Conservation (phyloP, 2,329 filamentous ascomycete species). For the Fusarium xyrophilum region DNA sequence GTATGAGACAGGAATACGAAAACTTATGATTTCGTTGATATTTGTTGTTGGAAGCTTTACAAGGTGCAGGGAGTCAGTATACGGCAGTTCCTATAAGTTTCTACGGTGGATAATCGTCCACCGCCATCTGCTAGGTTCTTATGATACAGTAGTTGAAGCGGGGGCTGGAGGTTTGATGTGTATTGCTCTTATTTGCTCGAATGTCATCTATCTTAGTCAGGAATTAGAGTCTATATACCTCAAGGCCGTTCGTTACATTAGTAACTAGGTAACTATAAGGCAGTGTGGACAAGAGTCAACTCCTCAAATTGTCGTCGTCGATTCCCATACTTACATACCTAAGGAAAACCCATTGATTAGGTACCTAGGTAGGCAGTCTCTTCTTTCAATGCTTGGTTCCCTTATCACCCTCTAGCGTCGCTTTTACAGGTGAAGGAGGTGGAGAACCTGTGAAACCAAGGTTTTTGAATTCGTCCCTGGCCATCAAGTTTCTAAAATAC, state of each 20-base stretch:
- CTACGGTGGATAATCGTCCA: constrained; percentile 23
- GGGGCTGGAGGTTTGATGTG: constrained; percentile 38
- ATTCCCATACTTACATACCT: constrained; percentile 39
- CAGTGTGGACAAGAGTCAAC: background rate
- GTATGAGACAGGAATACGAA: constrained; percentile 7
- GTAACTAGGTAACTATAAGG: background rate
- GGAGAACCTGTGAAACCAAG: constrained; percentile 70
- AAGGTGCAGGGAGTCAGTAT: background rate
- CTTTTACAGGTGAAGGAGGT: constrained; percentile 30
- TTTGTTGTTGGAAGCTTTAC: background rate
- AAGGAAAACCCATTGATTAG: background rate
- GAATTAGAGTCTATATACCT: background rate
- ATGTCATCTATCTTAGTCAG: constrained; percentile 10
- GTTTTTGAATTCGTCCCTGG: constrained; percentile 92
- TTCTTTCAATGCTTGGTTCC: constrained; percentile 48
- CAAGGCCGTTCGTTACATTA: background rate
- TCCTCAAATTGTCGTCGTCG: constrained; percentile 6
- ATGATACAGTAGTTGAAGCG: constrained; percentile 25
- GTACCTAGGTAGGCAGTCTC: constrained; percentile 21
- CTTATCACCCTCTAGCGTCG: constrained; percentile 46
- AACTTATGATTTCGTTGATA: constrained; percentile 18
- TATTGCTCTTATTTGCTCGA: constrained; percentile 40
- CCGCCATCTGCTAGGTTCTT: constrained; percentile 16
- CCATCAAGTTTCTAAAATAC: constrained; percentile 83
- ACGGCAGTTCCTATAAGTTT: constrained; percentile 13